These are phyloP conservation scores for Elasticomyces elasticus DNA, from an alignment of 495 filamentous ascomycete species.

Conservation along the genomic window DNA sequence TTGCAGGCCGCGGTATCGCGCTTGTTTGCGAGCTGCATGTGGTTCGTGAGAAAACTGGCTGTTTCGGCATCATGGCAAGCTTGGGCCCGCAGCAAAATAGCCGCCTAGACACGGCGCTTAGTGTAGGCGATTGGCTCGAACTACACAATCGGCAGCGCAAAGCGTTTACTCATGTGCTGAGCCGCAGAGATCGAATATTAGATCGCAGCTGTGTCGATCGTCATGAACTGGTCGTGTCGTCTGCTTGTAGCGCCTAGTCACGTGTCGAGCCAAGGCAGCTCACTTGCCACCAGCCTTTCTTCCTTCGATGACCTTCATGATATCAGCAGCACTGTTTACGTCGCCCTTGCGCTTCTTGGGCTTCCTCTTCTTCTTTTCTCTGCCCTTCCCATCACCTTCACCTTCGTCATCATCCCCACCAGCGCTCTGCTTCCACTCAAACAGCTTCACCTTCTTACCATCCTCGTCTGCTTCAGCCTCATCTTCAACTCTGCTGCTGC, in stretches of 20 bases:
- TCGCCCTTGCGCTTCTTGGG: conserved; percentile 83
- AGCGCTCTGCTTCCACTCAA: conserved; percentile 42
- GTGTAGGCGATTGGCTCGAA: neutral
- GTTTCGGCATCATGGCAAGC: neutral
- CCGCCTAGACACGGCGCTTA: conserved; percentile 4
- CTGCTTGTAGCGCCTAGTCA: neutral
- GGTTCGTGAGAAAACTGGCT: neutral
- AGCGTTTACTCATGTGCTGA: neutral
- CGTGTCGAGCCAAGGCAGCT: neutral
- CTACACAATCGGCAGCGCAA: neutral
- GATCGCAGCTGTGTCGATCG: neutral
- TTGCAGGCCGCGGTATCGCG: neutral
- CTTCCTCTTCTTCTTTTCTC: conserved; percentile 64
- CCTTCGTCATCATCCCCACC: conserved; percentile 40
- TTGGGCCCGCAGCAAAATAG: neutral
- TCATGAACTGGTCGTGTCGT: too few relatives aligned
- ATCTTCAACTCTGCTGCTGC: conserved; percentile 70
- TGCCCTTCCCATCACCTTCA: conserved; percentile 40
- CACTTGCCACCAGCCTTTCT: conserved; percentile 35
- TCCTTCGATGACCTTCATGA: conserved; percentile 68
- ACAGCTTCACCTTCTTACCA: conserved; percentile 51
- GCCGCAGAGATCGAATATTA: neutral
- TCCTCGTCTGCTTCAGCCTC: conserved; percentile 63
- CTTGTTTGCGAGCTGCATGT: neutral
- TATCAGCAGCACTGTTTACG: conserved; percentile 67